Evolutionary conservation across 805 yeast species (phyloP).

Genomic region (Cephaloascus albidus): DNA sequence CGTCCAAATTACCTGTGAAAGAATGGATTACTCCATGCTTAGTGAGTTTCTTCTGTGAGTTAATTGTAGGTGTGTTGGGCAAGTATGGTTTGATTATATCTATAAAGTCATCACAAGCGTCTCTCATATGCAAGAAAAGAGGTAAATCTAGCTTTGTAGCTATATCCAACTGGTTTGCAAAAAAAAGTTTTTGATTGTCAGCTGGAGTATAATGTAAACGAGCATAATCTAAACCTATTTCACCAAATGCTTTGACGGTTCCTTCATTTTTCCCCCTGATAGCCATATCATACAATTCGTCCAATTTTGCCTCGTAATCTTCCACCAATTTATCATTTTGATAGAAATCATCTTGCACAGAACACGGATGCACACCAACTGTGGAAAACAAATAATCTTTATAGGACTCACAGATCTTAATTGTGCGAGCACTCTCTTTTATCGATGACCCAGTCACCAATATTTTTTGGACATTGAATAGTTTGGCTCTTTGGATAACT

Average conservation of each 20-base stretch:
- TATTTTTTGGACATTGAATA: conserved; percentile 56
- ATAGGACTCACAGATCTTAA: conserved; percentile 38
- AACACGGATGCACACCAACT: conserved; percentile 94
- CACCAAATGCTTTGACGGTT: conserved; percentile 79
- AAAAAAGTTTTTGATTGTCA: conserved; percentile 58
- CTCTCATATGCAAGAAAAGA: conserved; percentile 83
- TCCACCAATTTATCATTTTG: conserved; percentile 24
- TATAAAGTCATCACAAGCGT: conserved; percentile 73
- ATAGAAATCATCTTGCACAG: conserved; percentile 42
- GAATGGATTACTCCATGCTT: conserved; percentile 88
- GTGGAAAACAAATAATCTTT: conserved; percentile 46
- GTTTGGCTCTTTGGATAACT: conserved; percentile 59
- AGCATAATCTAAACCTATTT: conserved; percentile 92
- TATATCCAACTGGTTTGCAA: conserved; percentile 64
- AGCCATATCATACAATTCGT: conserved; percentile 39
- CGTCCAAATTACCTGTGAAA: conserved; percentile 75
- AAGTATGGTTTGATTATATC: conserved; percentile 55
- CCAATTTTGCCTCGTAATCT: conserved; percentile 31
- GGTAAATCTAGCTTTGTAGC: conserved; percentile 53
- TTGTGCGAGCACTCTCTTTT: conserved; percentile 53
- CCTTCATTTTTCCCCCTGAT: conserved; percentile 37
- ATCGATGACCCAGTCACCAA: conserved; percentile 80
- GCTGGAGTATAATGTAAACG: conserved; percentile 67
- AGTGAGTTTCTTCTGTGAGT: conserved; percentile 10
- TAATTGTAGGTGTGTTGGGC: conserved; percentile 22